Evolutionary conservation across 2,329 filamentous ascomycete genomes (phyloP).

Genomic region (Polychaeton citri): DNA sequence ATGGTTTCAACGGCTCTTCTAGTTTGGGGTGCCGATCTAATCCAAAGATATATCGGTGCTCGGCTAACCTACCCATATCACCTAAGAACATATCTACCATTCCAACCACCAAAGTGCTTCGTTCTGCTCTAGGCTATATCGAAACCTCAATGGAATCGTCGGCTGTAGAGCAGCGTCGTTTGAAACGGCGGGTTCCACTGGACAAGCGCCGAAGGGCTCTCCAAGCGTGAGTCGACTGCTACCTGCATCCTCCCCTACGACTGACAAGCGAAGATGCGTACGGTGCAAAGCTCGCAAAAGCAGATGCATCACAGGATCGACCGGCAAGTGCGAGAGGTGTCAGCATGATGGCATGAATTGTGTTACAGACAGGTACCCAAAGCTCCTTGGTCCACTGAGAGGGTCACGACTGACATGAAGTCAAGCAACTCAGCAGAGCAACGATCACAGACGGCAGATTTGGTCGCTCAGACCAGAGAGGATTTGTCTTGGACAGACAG

Average conservation of each 20-base stretch:
- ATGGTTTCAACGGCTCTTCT: no score
- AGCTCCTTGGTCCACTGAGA: no score
- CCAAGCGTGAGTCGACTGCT: slow-evolving; percentile 1
- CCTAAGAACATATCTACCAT: no score
- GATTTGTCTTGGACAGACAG: background rate
- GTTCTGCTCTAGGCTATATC: no score
- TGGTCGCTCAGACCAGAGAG: background rate
- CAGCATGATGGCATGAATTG: background rate
- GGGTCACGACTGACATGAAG: background rate
- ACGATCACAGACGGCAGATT: background rate
- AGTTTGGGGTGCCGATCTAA: no score
- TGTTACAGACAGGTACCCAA: no score
- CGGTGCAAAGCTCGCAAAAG: slow-evolving; percentile 3
- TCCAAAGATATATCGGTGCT: no score
- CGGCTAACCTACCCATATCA: no score
- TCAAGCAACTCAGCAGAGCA: background rate
- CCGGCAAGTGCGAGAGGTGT: slow-evolving; percentile 1
- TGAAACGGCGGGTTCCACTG: slow-evolving; percentile 1
- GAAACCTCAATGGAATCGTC: no score
- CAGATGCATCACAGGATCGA: slow-evolving; percentile 1
- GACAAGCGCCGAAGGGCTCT: slow-evolving; percentile 1
- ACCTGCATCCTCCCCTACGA: no score
- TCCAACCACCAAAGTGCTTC: no score
- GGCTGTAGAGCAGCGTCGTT: background rate
- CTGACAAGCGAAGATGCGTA: background rate